Evolutionary conservation across 371 early-diverging fungal species (phyloP).

Genomic region (Nematocida displodere): DNA sequence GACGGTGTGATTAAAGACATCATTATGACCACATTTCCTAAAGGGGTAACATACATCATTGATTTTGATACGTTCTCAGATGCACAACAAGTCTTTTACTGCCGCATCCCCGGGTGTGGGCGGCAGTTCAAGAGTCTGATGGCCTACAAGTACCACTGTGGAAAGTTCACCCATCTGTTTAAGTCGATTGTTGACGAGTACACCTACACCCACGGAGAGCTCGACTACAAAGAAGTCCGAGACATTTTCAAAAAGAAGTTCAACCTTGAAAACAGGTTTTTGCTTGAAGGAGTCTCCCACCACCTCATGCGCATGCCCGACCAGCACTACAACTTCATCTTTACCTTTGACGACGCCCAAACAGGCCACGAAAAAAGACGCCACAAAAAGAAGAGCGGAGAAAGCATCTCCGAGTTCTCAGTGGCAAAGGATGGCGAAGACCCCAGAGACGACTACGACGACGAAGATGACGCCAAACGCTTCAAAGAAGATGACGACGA

Average conservation of each 20-base stretch:
- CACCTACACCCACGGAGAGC: neutral
- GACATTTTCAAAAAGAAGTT: slow-evolving; percentile 40
- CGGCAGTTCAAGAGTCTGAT: slow-evolving; percentile 55
- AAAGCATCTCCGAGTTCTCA: slow-evolving; percentile 29
- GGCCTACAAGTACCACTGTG: slow-evolving; percentile 60
- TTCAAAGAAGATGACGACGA: slow-evolving; percentile 19
- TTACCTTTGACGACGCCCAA: slow-evolving; percentile 50
- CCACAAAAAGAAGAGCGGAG: neutral
- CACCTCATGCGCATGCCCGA: slow-evolving; percentile 54
- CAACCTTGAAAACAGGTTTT: slow-evolving; percentile 47
- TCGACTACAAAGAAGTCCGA: slow-evolving; percentile 47
- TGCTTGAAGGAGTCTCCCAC: slow-evolving; percentile 51
- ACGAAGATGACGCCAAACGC: slow-evolving; percentile 5
- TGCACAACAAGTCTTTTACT: slow-evolving; percentile 40
- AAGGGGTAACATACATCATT: slow-evolving; percentile 46
- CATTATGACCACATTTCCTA: slow-evolving; percentile 31
- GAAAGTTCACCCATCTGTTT: slow-evolving; percentile 51
- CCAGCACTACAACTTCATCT: slow-evolving; percentile 56
- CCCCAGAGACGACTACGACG: slow-evolving; percentile 3
- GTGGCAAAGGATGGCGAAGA: neutral
- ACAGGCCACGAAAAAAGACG: slow-evolving; percentile 48
- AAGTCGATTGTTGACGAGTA: slow-evolving; percentile 51
- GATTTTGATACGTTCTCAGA: slow-evolving; percentile 47
- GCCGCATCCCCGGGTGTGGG: slow-evolving; percentile 55
- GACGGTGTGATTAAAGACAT: slow-evolving; percentile 43